Conservation (phyloP, 768 basidiomycete species). For the Roridomyces roridus region DNA sequence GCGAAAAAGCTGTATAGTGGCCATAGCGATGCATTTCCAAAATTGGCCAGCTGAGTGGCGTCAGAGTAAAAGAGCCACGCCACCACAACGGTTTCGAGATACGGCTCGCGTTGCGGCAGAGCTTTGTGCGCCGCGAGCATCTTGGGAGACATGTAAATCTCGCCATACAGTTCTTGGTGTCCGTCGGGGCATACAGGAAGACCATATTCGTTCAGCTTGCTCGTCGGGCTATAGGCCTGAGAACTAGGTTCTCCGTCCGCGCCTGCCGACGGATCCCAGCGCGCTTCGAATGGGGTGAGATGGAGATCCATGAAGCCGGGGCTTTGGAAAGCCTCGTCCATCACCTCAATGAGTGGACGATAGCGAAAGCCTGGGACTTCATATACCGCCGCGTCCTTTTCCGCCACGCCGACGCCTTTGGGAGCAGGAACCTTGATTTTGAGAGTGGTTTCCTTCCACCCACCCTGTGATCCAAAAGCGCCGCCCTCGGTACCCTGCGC, state of each 20-base stretch:
- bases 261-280: slow-evolving; percentile 20
- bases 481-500: no score
- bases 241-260: neutral
- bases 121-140: slow-evolving; percentile 24
- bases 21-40: no score
- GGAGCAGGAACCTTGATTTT: slow-evolving; percentile 29
- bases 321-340: slow-evolving; percentile 26
- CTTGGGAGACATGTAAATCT: slow-evolving; percentile 26
- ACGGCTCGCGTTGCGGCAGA: slow-evolving; percentile 20
- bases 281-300: slow-evolving; percentile 23
- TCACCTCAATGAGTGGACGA: slow-evolving; percentile 28
- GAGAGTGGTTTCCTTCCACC: slow-evolving; percentile 30
- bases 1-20: no score
- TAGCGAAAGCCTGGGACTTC: slow-evolving; percentile 35
- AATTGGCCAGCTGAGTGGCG: no score
- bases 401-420: slow-evolving; percentile 19
- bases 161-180: slow-evolving; percentile 12
- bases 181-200: neutral
- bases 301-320: slow-evolving; percentile 16
- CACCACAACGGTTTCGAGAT: slow-evolving; percentile 30
- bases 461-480: slow-evolving; percentile 3
- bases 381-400: slow-evolving; percentile 35
- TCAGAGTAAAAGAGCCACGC: no score
- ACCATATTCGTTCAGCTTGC: neutral
- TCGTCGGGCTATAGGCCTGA: neutral